Evolutionary conservation across 2,329 filamentous ascomycete genomes (phyloP).

Genomic region (Xylariaceae sp.): DNA sequence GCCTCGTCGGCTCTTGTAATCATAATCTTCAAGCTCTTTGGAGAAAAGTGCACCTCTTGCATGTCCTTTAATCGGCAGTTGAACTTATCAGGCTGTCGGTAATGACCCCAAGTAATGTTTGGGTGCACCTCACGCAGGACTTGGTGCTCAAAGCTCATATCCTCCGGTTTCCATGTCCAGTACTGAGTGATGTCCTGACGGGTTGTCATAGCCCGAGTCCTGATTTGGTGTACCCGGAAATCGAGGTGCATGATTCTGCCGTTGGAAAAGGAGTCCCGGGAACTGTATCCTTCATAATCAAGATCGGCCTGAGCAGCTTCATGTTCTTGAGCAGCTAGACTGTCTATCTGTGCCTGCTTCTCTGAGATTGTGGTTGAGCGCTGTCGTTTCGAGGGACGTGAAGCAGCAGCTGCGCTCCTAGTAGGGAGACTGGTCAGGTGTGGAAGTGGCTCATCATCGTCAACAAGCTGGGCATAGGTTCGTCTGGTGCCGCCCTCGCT

Average conservation of each 20-base stretch:
- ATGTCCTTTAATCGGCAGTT: slow-evolving; percentile 45
- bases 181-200: slow-evolving; percentile 48
- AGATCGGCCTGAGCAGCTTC: slow-evolving; percentile 34
- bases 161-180: slow-evolving; percentile 45
- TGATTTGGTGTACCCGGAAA: slow-evolving; percentile 50
- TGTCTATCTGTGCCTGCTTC: slow-evolving; percentile 6
- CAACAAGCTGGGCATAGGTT: slow-evolving; percentile 30
- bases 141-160: slow-evolving; percentile 47
- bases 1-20: slow-evolving; percentile 37
- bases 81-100: slow-evolving; percentile 48
- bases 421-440: slow-evolving; percentile 7
- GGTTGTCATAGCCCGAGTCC: slow-evolving; percentile 43
- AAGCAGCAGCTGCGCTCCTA: slow-evolving; percentile 26
- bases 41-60: slow-evolving; percentile 41
- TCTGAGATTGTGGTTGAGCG: slow-evolving; percentile 23
- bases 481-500: slow-evolving; percentile 22
- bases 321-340: slow-evolving; percentile 4
- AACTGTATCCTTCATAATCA: slow-evolving; percentile 45
- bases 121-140: slow-evolving; percentile 43
- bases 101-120: slow-evolving; percentile 43
- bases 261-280: slow-evolving; percentile 46
- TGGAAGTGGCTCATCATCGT: slow-evolving; percentile 24
- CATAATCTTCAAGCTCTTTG: slow-evolving; percentile 39
- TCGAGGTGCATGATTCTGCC: slow-evolving; percentile 43
- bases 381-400: slow-evolving; percentile 30